Evolutionary conservation across 176 grass and related monocot species (phyloP), one percentile per base, ranked within the genome.

Genomic region (Carex pumila): DNA sequence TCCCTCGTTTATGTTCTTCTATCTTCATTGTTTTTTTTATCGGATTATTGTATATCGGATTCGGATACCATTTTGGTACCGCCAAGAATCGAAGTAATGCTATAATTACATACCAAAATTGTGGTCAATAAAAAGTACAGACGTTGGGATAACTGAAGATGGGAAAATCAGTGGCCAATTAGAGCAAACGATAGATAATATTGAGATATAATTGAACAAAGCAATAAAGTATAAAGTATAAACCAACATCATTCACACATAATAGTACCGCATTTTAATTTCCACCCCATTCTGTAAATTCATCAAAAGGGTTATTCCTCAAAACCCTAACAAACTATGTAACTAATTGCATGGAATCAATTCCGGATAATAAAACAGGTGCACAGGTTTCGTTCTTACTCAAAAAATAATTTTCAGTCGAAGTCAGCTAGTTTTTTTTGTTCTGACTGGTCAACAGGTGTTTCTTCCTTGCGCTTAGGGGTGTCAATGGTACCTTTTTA

Each of bases 1-100:
- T 83, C 12, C 87, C 90, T 90, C 88, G 43, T 85, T 83, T 72
- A 34, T 61, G 81, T 75, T 61, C 81, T 85, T 63, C 73, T 81
- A 63, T 58, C 5, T 53, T 75, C 39, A 45, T 56, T 31, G 19
- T 79, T 9, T 31, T 43, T 79, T 47, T 30, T 39, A 12, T 39
- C 5, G 34, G 8, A 63, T 45, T 36, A 19, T 62, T 81, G 32
- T 21, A 19, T 43, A 59, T 41, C 7, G 8, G 11, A 64, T 49
- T 7, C 25, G 12, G 15, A 25, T 81, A 64, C 79, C 14, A 81
- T 81, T 81, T 81, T 12, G 9, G 59, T 49, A 81, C 36, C 12
- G n/a, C 50, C 9, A 58, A 58, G 22, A 79, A 57, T 49, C 6
- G 15, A 53, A 56, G 47, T n/a, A 31, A 78, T 29, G 17, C 12